Base-by-base conservation (phyloP, 2,329 filamentous ascomycete genomes). In the Penicillium sp. region DNA sequence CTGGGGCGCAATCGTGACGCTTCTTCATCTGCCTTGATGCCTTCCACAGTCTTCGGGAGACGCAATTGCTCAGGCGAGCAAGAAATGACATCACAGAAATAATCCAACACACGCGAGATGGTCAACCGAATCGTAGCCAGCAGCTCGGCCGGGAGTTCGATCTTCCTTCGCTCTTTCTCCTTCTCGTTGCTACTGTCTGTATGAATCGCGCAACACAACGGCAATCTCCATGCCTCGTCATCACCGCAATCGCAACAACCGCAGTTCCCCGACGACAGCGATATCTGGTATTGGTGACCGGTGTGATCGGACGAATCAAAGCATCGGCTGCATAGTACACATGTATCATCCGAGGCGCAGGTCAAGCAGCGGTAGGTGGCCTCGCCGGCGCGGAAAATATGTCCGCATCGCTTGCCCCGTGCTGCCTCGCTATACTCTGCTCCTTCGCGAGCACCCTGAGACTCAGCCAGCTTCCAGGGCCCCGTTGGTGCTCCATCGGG, bases 161-260 rank as follows among this genome's bases (percentile, higher is more conserved):
- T 80, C 80, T 82, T 92, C 79, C 69, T 87, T 72, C 75, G 76
- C 46, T 73, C 71, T 52, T 67, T 74, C 10, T 65, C 68, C 49
- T 86, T 86, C 18, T 60, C 56, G 40, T 73, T 71, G 15, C 70
- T 70, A 39, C 77, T 80, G 57, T 86, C 80, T 34, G 91, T 93
- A 69, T 99, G 94, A 65, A 99, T 97, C 29, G 91, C 93, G 77
- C 94, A 99, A 68, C 71, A 73, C 58, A 97, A 82, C 36, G 92
- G 91, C 41, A 85, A 79, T 68, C 86, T 86, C 93, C 95, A 99
- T 9, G 94, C 95, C 73, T 99, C 95, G 17, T 88, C 85, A 68
- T 99, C 94, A 52, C 94, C 94, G 68, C 94, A 99, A 73, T 99
- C 94, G 73, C 94, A 99, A 76, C 95, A 97, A 37, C 93, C 93